These are phyloP conservation scores for Phytophthora quininea DNA, from an alignment of 352 stramenopile genomes.

Conservation along the genomic window DNA sequence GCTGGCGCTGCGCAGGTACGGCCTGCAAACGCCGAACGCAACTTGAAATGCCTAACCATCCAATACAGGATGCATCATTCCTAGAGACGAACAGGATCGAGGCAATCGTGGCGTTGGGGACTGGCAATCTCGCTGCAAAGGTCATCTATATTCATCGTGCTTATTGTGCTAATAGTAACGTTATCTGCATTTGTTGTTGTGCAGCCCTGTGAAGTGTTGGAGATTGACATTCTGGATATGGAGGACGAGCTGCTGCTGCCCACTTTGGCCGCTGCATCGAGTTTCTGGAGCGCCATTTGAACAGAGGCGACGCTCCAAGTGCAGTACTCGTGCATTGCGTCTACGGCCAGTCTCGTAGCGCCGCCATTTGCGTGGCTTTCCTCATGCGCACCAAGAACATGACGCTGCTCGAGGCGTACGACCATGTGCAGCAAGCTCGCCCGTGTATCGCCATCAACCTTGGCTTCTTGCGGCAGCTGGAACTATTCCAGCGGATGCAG, in stretches of 20 bases:
- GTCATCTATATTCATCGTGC: slow-evolving; percentile 20
- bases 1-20: slow-evolving; percentile 53
- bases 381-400: slow-evolving; percentile 59
- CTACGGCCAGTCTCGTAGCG: slow-evolving; percentile 81
- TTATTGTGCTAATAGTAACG: not conserved
- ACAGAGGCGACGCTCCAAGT: not conserved
- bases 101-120: slow-evolving; percentile 65
- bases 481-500: slow-evolving; percentile 72
- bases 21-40: not conserved
- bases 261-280: slow-evolving; percentile 62
- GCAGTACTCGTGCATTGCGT: slow-evolving; percentile 77
- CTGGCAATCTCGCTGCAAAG: slow-evolving; percentile 52
- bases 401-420: slow-evolving; percentile 55
- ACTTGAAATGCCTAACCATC: not conserved
- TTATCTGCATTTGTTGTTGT: not conserved
- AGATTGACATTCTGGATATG: slow-evolving; percentile 78
- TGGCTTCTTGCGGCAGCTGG: slow-evolving; percentile 73
- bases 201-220: slow-evolving; percentile 45
- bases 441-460: slow-evolving; percentile 84
- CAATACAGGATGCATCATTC: slow-evolving; percentile 45
- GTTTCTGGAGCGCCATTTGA: slow-evolving; percentile 41
- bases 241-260: slow-evolving; percentile 73
- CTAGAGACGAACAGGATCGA: slow-evolving; percentile 50
- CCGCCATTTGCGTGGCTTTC: slow-evolving; percentile 75
- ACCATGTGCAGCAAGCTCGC: slow-evolving; percentile 59